Percentiles rank a stretch among this genome's conserved stretches.
These are phyloP conservation scores for Phytophthora hybrid DNA, from an alignment of 352 stramenopile species.

Conservation along the genomic window DNA sequence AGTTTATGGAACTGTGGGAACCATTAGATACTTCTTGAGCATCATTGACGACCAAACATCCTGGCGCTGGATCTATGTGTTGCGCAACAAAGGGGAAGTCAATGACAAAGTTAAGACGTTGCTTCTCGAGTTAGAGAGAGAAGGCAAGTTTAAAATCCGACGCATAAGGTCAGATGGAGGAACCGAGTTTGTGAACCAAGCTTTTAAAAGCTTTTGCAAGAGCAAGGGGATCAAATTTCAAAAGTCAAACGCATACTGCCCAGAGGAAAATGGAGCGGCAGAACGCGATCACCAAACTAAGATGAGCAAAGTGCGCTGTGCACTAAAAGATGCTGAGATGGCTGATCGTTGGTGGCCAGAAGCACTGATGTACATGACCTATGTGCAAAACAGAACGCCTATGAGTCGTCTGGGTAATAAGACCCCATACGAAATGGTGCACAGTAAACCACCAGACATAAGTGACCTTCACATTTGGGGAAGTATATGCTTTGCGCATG, in stretches of 20 bases:
- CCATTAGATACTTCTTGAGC: background rate
- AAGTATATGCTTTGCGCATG: conserved; percentile 15
- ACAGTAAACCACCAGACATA: conserved; percentile 4
- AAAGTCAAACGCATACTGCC: background rate
- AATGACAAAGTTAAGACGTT: background rate
- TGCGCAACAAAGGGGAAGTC: background rate
- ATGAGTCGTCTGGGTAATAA: conserved; percentile 6
- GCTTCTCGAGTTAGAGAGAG: background rate
- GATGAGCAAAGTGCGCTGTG: background rate
- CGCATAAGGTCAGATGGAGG: background rate
- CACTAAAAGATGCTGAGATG: background rate
- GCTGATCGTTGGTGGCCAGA: background rate
- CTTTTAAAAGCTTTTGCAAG: background rate
- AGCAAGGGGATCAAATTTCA: background rate
- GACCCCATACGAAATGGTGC: conserved; percentile 14
- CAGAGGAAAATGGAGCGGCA: background rate
- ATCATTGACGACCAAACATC: background rate
- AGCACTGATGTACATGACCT: conserved; percentile 1
- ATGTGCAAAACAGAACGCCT: background rate
- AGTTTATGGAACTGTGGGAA: background rate
- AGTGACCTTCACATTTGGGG: conserved; percentile 8
- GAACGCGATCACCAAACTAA: background rate
- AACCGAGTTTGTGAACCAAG: background rate
- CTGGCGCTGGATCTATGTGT: background rate
- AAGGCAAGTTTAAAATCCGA: background rate